Evolutionary conservation across 176 grass and related monocot species (phyloP).

Genomic region (Ampelocalamus luodianensis): DNA sequence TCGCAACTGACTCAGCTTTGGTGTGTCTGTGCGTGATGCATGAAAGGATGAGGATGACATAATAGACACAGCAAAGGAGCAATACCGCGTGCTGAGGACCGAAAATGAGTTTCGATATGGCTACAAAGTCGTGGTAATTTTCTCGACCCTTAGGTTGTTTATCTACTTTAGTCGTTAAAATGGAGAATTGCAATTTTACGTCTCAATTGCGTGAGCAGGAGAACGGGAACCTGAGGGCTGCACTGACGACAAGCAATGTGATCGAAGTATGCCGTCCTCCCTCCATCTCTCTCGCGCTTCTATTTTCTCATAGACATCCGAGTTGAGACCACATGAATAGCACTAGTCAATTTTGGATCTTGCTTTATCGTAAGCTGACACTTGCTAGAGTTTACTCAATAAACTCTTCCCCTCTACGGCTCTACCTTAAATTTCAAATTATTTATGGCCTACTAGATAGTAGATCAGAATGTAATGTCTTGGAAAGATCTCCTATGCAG

Average conservation of each 20-base stretch:
- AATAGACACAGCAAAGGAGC: conserved; percentile 66
- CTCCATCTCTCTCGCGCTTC: neutral
- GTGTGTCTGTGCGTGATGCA: neutral
- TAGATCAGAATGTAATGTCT: neutral
- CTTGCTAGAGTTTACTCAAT: neutral
- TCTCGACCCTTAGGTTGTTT: conserved; percentile 30
- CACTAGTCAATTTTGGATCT: neutral
- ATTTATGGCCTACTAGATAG: neutral
- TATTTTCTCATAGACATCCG: neutral
- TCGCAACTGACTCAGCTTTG: conserved; percentile 1
- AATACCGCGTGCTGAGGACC: conserved; percentile 65
- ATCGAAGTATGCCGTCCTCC: conserved; percentile 62
- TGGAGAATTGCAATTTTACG: conserved; percentile 11
- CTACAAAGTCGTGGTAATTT: conserved; percentile 92
- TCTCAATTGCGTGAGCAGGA: conserved; percentile 60
- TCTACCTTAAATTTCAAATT: conserved; percentile 11
- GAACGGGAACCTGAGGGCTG: conserved; percentile 78
- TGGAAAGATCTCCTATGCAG: neutral
- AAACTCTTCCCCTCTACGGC: neutral
- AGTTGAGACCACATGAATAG: neutral
- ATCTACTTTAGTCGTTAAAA: neutral
- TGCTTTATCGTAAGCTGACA: neutral
- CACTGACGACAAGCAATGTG: conserved; percentile 68
- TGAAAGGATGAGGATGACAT: conserved; percentile 87
- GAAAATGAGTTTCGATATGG: conserved; percentile 83